These are phyloP conservation scores for Epichloe typhina DNA, from an alignment of 2,329 filamentous ascomycete genomes.

Conservation along the genomic window DNA sequence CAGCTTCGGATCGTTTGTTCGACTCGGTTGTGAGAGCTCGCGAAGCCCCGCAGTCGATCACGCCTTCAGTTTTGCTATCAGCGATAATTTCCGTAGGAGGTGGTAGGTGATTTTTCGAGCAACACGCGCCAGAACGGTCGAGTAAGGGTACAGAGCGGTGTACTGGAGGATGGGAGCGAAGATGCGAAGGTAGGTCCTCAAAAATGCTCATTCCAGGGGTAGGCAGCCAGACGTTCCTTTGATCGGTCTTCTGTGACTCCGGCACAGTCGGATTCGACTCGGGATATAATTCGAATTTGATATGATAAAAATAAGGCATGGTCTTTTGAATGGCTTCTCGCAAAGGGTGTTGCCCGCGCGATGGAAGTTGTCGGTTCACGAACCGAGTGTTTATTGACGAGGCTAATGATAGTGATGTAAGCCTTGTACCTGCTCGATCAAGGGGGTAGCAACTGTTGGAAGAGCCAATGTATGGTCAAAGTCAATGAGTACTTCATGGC, in stretches of 20 bases:
- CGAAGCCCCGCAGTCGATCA: conserved; percentile 38
- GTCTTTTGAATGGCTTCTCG: conserved; percentile 1
- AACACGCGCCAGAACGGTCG: not conserved
- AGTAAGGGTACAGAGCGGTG: conserved; percentile 10
- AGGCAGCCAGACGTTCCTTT: conserved; percentile 36
- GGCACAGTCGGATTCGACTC: conserved; percentile 23
- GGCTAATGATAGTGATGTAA: not conserved
- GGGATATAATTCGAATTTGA: conserved; percentile 53
- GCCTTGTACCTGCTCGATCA: too few species aligned
- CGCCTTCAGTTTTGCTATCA: conserved; percentile 8
- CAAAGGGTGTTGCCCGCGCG: not conserved
- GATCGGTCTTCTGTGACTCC: conserved; percentile 4
- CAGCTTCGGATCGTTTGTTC: conserved; percentile 23
- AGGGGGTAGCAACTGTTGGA: not conserved
- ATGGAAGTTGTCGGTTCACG: not conserved
- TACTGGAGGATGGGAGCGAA: conserved; percentile 13
- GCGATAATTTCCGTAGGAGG: not conserved
- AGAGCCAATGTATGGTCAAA: not conserved
- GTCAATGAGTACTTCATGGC: not conserved
- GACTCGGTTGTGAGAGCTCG: conserved; percentile 19
- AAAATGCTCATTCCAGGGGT: conserved; percentile 36
- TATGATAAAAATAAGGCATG: conserved; percentile 53
- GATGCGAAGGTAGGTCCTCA: conserved; percentile 39
- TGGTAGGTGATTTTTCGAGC: not conserved
- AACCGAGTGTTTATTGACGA: not conserved